Conservation (phyloP, 345 rosid species). For the Trapa bicornis region DNA sequence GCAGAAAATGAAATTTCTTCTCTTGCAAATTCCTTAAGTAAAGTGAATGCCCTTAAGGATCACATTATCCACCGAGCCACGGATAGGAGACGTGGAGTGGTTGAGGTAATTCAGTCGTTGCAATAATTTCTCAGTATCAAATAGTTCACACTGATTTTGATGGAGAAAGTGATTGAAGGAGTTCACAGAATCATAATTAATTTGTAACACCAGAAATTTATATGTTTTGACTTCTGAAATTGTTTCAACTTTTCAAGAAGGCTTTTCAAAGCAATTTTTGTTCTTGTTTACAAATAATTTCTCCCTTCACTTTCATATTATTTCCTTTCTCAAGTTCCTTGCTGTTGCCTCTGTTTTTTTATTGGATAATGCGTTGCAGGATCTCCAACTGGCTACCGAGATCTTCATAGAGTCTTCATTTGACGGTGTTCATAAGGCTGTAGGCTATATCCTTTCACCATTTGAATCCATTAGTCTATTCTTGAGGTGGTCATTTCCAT, state of each 20-base stretch:
- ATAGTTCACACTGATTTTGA: background rate
- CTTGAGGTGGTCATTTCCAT: slow-evolving; percentile 44
- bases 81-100: slow-evolving; percentile 88
- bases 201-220: background rate
- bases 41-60: slow-evolving; percentile 34
- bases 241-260: background rate
- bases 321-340: background rate
- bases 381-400: slow-evolving; percentile 90
- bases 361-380: slow-evolving; percentile 28
- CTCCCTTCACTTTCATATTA: background rate
- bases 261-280: too few species aligned
- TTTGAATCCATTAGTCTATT: slow-evolving; percentile 27
- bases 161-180: background rate
- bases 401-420: slow-evolving; percentile 69
- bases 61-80: slow-evolving; percentile 60
- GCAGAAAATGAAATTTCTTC: slow-evolving; percentile 25
- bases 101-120: slow-evolving; percentile 44
- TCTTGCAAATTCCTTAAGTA: slow-evolving; percentile 26
- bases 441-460: slow-evolving; percentile 61
- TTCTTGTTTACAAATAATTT: background rate
- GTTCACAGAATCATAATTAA: background rate
- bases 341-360: background rate
- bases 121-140: background rate
- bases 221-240: background rate
- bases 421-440: slow-evolving; percentile 65